Conservation (phyloP, 495 filamentous ascomycete species). For the Aspergillus egyptiacus region DNA sequence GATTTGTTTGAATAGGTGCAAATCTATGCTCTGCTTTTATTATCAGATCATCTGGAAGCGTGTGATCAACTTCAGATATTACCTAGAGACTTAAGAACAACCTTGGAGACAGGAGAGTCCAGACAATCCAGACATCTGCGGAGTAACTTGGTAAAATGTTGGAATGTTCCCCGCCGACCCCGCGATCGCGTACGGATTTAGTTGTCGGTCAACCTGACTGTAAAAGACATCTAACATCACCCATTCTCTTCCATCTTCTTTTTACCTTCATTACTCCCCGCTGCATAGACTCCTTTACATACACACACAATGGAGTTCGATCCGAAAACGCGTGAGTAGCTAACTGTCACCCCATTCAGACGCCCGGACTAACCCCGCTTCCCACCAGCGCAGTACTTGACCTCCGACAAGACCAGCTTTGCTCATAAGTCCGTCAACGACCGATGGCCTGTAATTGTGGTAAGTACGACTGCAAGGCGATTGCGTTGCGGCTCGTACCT, state of each 20-base stretch:
- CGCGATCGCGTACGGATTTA: slow-evolving; percentile 8
- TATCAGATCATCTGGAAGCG: not conserved
- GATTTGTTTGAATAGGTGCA: not conserved
- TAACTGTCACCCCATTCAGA: not conserved
- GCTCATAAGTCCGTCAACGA: slow-evolving; percentile 75
- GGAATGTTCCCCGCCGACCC: slow-evolving; percentile 9
- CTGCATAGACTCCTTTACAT: slow-evolving; percentile 4
- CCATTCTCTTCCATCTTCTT: not conserved
- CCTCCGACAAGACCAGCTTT: slow-evolving; percentile 79
- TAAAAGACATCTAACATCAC: not conserved
- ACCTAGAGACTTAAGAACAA: too few species aligned
- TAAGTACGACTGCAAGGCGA: slow-evolving; percentile 39
- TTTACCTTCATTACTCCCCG: slow-evolving; percentile 9
- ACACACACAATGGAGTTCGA: slow-evolving; percentile 52
- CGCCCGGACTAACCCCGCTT: slow-evolving; percentile 16
- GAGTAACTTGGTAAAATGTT: too few species aligned
- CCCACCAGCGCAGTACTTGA: slow-evolving; percentile 63
- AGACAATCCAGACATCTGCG: too few species aligned
- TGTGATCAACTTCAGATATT: too few species aligned
- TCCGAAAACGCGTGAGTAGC: slow-evolving; percentile 52
- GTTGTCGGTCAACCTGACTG: slow-evolving; percentile 9
- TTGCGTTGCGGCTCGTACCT: too few species aligned
- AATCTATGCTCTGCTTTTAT: not conserved
- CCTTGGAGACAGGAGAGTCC: too few species aligned
- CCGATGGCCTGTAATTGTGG: slow-evolving; percentile 90